Conservation (phyloP, 345 rosid species). For the Pistacia atlantica region DNA sequence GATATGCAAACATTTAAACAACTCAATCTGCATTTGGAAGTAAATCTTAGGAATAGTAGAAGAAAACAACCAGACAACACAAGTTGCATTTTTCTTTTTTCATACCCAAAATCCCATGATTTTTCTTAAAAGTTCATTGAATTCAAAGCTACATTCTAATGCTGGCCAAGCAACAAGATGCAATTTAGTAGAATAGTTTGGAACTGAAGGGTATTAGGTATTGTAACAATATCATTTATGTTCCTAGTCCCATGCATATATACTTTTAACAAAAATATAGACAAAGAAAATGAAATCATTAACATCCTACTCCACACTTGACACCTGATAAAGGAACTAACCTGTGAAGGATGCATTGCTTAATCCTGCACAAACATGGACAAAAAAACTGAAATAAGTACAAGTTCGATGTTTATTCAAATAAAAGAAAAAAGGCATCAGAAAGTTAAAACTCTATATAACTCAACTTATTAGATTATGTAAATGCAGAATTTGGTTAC, state of each 20-base stretch:
- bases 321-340: constrained; percentile 33
- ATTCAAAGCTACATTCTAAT: no score
- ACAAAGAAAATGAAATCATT: constrained; percentile 9
- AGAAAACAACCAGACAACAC: not conserved
- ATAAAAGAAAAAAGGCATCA: not conserved
- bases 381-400: constrained; percentile 15
- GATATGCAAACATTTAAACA: not conserved
- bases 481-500: not conserved
- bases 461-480: not conserved
- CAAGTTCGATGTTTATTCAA: not conserved
- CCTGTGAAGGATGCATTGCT: constrained; percentile 69
- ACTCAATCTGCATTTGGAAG: not conserved
- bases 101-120: no score
- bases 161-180: no score
- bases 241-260: not conserved
- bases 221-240: no score
- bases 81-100: not conserved
- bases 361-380: constrained; percentile 50
- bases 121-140: no score
- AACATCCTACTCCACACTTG: not conserved
- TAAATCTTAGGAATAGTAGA: not conserved
- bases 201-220: not conserved
- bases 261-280: not conserved
- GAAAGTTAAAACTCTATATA: not conserved
- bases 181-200: not conserved